Evolutionary conservation across 495 filamentous ascomycete species (phyloP).

Genomic region (Neohortaea acidophila): DNA sequence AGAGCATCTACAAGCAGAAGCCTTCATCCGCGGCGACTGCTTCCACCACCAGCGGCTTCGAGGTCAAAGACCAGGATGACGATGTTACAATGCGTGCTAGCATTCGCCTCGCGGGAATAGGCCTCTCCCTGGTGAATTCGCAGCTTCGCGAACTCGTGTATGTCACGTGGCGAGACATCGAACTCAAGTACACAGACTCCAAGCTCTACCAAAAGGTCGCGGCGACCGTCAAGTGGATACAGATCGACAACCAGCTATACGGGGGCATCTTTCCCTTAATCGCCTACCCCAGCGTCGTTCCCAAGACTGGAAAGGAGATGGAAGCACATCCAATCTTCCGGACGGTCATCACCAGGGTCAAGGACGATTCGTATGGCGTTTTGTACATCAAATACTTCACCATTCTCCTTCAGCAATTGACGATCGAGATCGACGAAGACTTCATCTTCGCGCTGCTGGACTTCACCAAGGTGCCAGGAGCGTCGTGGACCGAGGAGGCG

Average conservation of each 20-base stretch:
- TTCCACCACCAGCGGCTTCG: slow-evolving; percentile 57
- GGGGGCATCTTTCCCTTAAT: slow-evolving; percentile 96
- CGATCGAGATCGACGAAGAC: slow-evolving; percentile 91
- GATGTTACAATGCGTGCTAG: slow-evolving; percentile 78
- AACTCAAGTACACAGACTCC: slow-evolving; percentile 86
- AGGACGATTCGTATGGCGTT: slow-evolving; percentile 95
- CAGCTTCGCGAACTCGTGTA: slow-evolving; percentile 88
- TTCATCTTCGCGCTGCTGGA: slow-evolving; percentile 93
- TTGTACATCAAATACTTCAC: slow-evolving; percentile 98
- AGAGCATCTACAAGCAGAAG: slow-evolving; percentile 87
- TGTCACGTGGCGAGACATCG: slow-evolving; percentile 81
- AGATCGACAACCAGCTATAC: slow-evolving; percentile 97
- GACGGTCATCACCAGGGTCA: slow-evolving; percentile 78
- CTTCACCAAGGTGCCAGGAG: slow-evolving; percentile 85
- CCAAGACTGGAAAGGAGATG: slow-evolving; percentile 93
- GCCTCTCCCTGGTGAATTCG: slow-evolving; percentile 83
- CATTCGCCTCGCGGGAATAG: slow-evolving; percentile 74
- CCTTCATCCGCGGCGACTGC: slow-evolving; percentile 38
- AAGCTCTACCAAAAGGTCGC: slow-evolving; percentile 78
- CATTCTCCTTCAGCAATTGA: slow-evolving; percentile 90
- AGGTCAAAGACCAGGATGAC: slow-evolving; percentile 80
- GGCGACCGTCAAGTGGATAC: slow-evolving; percentile 89
- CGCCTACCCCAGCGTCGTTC: slow-evolving; percentile 94
- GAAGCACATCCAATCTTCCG: slow-evolving; percentile 92
- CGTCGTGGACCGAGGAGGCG: slow-evolving; percentile 72